These are phyloP conservation scores for Plasmodium gaboni DNA, from an alignment of 169 alveolate species.

Conservation along the genomic window DNA sequence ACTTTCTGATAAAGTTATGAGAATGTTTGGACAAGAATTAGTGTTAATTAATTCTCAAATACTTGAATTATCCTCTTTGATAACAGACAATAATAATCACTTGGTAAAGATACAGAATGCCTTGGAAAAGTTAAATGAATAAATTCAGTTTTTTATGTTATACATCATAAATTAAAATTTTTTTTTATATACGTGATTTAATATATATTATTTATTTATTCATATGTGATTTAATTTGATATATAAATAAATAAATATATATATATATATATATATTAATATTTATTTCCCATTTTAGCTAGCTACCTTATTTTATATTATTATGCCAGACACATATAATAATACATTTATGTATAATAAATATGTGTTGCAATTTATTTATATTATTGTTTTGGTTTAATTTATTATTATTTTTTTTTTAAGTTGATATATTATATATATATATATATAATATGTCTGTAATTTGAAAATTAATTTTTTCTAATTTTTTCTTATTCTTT, in stretches of 20 bases:
- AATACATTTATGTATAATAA: too few species aligned
- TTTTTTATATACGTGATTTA: slow-evolving; percentile 3
- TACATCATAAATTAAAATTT: slow-evolving; percentile 2
- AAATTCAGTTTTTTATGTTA: background rate
- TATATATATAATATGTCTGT: too few species aligned
- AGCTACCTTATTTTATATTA: too few species aligned
- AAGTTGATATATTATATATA: too few species aligned
- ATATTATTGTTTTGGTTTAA: too few species aligned
- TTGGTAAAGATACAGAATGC: slow-evolving; percentile 33
- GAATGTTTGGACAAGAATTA: slow-evolving; percentile 76
- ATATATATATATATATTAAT: background rate
- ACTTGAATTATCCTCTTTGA: slow-evolving; percentile 51
- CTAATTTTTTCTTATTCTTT: too few species aligned
- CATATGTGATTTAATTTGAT: background rate
- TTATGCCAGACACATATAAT: too few species aligned
- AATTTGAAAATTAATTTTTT: too few species aligned
- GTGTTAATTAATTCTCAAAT: slow-evolving; percentile 55
- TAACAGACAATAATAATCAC: slow-evolving; percentile 57
- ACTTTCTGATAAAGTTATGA: slow-evolving; percentile 67
- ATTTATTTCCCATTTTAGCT: background rate
- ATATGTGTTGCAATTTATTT: too few species aligned
- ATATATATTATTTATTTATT: background rate
- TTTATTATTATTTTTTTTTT: too few species aligned
- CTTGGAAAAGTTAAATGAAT: slow-evolving; percentile 34
- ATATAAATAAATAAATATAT: background rate